Evolutionary conservation across 768 basidiomycete species (phyloP).

Genomic region (Mycena vulgaris): DNA sequence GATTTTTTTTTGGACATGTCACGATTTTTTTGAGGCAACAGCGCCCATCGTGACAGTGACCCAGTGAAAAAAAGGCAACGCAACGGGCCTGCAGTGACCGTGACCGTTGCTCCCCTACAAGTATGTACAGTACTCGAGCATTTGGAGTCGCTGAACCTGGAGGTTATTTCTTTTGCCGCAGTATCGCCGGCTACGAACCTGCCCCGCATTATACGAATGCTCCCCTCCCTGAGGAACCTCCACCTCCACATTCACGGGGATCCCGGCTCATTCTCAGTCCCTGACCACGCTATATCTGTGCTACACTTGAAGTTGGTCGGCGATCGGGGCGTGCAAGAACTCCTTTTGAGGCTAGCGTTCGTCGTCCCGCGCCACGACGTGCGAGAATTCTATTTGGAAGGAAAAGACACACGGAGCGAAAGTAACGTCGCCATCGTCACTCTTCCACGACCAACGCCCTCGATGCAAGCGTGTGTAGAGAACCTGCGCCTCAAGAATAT

Average conservation of each 20-base stretch:
- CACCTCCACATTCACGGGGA: conserved; percentile 29
- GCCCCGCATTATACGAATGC: conserved; percentile 12
- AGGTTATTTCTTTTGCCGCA: conserved; percentile 29
- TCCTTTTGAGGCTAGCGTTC: conserved; percentile 16
- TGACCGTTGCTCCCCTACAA: too few species aligned
- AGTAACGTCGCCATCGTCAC: background rate
- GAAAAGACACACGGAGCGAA: background rate
- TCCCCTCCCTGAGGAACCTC: conserved; percentile 14
- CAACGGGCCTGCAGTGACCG: too few species aligned
- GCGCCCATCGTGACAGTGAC: too few species aligned
- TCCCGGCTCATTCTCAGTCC: conserved; percentile 7
- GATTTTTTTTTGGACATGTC: too few species aligned
- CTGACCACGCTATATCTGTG: conserved; percentile 6
- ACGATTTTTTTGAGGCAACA: too few species aligned
- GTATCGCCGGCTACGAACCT: conserved; percentile 7
- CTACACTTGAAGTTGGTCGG: background rate
- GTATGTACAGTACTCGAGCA: too few species aligned
- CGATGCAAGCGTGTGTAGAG: conserved; percentile 26
- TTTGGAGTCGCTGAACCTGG: conserved; percentile 18
- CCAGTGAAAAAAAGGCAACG: too few species aligned
- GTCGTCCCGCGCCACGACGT: conserved; percentile 3
- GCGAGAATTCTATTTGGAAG: conserved; percentile 11
- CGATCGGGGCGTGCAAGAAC: background rate
- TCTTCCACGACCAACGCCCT: conserved; percentile 3
- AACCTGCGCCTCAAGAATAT: conserved; percentile 25